phyloP scores from a whole-genome alignment of 257 asterid genomes.

The Verbena officinalis region DNA sequence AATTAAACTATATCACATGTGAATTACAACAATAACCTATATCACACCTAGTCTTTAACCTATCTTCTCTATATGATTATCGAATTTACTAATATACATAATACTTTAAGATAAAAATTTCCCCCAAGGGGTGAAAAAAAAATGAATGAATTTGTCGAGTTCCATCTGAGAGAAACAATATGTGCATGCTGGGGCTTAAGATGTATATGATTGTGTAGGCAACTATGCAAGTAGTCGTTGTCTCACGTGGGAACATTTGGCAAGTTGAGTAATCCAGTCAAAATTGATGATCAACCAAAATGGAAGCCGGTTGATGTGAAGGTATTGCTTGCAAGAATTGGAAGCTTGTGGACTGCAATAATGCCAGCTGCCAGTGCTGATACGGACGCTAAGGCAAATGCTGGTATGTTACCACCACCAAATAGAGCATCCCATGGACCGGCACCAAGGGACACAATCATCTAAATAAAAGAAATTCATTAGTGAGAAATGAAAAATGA shows the following conservation, averaged over 20 bases:
- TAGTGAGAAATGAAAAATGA: no score
- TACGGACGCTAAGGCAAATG: slow-evolving; percentile 82
- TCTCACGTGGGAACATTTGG: slow-evolving; percentile 13
- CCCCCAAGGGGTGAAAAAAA: slow-evolving; percentile 25
- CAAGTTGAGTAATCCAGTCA: slow-evolving; percentile 7
- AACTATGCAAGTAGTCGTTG: not conserved
- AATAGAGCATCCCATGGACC: slow-evolving; percentile 99
- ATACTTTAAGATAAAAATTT: slow-evolving; percentile 23
- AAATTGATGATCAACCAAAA: slow-evolving; percentile 60
- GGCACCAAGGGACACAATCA: slow-evolving; percentile 97
- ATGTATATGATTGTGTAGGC: no score
- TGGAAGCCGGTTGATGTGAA: slow-evolving; percentile 77
- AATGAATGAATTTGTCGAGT: slow-evolving; percentile 45
- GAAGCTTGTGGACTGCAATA: slow-evolving; percentile 70
- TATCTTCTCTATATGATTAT: slow-evolving; percentile 11
- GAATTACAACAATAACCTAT: slow-evolving; percentile 23
- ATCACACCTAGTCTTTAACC: slow-evolving; percentile 15
- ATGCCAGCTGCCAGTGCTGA: slow-evolving; percentile 78
- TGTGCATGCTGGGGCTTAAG: slow-evolving; percentile 31
- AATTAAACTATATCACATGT: not conserved
- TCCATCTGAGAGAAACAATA: slow-evolving; percentile 20
- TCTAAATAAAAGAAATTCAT: slow-evolving; percentile 41
- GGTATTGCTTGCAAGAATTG: slow-evolving; percentile 66
- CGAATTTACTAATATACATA: slow-evolving; percentile 21
- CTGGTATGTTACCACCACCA: slow-evolving; percentile 97